phyloP scores from a whole-genome alignment of 1,284 basidiomycete genomes.

The Sutorius eximius region DNA sequence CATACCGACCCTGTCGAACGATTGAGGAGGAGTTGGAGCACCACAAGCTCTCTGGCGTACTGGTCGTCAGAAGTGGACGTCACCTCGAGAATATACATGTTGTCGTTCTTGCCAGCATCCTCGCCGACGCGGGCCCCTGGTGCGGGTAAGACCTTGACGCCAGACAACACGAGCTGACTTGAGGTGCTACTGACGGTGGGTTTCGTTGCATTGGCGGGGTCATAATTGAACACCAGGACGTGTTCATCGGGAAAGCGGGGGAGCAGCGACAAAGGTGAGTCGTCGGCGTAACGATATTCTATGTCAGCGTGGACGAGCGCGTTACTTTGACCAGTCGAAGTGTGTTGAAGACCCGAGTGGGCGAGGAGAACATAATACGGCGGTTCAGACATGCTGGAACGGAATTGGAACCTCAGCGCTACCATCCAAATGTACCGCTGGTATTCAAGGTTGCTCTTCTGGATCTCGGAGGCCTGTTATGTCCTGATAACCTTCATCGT shows the following conservation, averaged over 20 bases:
- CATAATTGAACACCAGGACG: slow-evolving; percentile 69
- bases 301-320: slow-evolving; percentile 68
- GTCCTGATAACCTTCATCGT: slow-evolving; percentile 53
- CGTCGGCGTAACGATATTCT: slow-evolving; percentile 81
- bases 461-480: slow-evolving; percentile 42
- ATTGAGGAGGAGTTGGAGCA: slow-evolving; percentile 1
- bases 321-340: slow-evolving; percentile 33
- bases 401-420: not conserved
- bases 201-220: slow-evolving; percentile 37
- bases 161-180: slow-evolving; percentile 54
- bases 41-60: slow-evolving; percentile 34
- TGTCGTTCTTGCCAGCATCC: slow-evolving; percentile 50
- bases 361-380: slow-evolving; percentile 67
- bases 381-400: slow-evolving; percentile 29
- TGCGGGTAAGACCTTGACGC: slow-evolving; percentile 65
- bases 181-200: slow-evolving; percentile 64
- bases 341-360: slow-evolving; percentile 44
- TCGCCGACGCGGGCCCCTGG: slow-evolving; percentile 59
- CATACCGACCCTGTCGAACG: slow-evolving; percentile 15
- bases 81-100: slow-evolving; percentile 75
- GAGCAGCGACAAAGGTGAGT: slow-evolving; percentile 60
- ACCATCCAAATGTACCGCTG: slow-evolving; percentile 21
- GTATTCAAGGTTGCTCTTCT: slow-evolving; percentile 17
- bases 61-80: slow-evolving; percentile 45
- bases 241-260: slow-evolving; percentile 61